phyloP scores from a whole-genome alignment of 768 basidiomycete species.

The Rhizopogon roseolus region DNA sequence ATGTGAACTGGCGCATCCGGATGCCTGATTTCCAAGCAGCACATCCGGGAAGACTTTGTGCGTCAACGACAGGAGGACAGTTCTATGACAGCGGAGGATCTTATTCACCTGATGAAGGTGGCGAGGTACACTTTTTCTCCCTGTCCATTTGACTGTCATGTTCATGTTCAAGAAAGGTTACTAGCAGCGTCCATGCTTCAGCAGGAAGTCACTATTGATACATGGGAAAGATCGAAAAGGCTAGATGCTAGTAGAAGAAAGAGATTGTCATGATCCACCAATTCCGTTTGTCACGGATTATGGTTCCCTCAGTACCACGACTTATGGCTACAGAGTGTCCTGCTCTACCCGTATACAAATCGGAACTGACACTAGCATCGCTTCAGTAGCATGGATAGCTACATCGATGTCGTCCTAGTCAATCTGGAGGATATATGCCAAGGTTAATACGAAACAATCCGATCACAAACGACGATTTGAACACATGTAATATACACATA shows the following conservation, averaged over 20 bases:
- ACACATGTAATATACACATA: too few species aligned
- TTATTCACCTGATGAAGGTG: slow-evolving; percentile 63
- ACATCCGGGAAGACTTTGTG: slow-evolving; percentile 76
- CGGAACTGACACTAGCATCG: neutral
- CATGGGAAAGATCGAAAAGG: slow-evolving; percentile 64
- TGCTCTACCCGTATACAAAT: neutral
- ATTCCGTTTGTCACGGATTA: neutral
- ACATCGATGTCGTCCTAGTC: neutral
- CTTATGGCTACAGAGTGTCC: neutral
- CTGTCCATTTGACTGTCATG: slow-evolving; percentile 1
- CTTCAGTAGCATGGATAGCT: too few species aligned
- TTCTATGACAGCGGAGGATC: slow-evolving; percentile 48
- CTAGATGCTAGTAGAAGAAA: slow-evolving; percentile 45
- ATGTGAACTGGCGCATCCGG: neutral
- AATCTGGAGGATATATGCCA: neutral
- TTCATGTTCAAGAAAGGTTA: slow-evolving; percentile 37
- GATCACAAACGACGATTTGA: too few species aligned
- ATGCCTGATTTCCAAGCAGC: slow-evolving; percentile 30
- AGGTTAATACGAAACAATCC: too few species aligned
- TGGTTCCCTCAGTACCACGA: neutral
- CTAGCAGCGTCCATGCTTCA: slow-evolving; percentile 59
- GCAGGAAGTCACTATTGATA: slow-evolving; percentile 45
- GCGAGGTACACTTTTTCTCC: slow-evolving; percentile 48
- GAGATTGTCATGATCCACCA: neutral
- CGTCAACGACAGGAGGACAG: slow-evolving; percentile 33